A percentile compares a stretch with the other conserved stretches of the same genome.
Evolutionary conservation across 2,329 filamentous ascomycete species (phyloP).

Genomic region (Alternaria dauci): DNA sequence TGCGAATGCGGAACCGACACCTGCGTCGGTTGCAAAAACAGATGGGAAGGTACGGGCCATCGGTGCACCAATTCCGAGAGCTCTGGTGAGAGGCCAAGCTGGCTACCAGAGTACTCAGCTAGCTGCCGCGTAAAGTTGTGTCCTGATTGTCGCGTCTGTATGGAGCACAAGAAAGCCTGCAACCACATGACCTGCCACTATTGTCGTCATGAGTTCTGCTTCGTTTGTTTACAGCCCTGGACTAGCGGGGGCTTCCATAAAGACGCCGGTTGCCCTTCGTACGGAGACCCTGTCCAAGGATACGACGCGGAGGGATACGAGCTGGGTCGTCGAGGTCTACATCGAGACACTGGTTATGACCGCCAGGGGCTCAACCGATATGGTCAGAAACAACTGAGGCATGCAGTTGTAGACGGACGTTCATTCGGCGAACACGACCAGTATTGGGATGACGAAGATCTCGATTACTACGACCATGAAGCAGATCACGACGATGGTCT

Average conservation of each 20-base stretch:
- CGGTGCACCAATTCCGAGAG: not conserved
- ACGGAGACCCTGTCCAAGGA: constrained; percentile 10
- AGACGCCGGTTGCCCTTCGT: constrained; percentile 6
- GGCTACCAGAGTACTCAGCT: constrained; percentile 18
- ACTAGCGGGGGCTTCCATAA: not conserved
- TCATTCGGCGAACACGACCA: not conserved
- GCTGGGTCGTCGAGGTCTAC: constrained; percentile 6
- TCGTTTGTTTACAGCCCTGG: constrained; percentile 21
- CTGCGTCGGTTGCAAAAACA: constrained; percentile 13
- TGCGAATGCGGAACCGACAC: constrained; percentile 11
- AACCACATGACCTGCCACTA: constrained; percentile 23
- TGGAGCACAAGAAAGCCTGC: constrained; percentile 24
- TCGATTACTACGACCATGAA: not conserved
- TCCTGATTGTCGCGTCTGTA: constrained; percentile 18
- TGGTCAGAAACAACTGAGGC: not conserved
- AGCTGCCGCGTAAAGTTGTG: constrained; percentile 24
- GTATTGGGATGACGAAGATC: not conserved
- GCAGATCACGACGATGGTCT: not conserved
- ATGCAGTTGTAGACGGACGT: not conserved
- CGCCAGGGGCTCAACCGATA: constrained; percentile 8
- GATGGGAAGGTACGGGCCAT: constrained; percentile 9
- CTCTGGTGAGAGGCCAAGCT: constrained; percentile 1
- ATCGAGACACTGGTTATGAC: constrained; percentile 14
- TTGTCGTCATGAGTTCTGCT: constrained; percentile 23
- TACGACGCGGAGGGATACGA: constrained; percentile 24